phyloP scores from a whole-genome alignment of 148 eudicot genomes.

The Amaranthus palmeri region DNA sequence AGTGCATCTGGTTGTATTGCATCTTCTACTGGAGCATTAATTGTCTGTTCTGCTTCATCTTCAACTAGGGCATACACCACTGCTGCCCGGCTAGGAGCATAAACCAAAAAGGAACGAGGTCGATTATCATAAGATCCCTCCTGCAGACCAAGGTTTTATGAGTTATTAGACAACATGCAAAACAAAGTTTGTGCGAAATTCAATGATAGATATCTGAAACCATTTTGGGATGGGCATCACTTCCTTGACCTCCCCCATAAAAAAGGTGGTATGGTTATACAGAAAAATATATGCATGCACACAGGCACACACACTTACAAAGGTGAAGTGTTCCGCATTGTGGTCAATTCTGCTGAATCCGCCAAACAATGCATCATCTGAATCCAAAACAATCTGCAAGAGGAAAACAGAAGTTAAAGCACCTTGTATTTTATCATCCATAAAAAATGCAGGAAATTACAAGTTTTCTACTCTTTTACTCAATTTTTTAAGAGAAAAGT shows the following conservation, averaged over 20 bases:
- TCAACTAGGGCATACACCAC: slow-evolving; percentile 65
- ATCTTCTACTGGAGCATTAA: not conserved
- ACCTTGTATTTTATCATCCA: not conserved
- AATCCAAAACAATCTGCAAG: slow-evolving; percentile 77
- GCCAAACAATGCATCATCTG: slow-evolving; percentile 72
- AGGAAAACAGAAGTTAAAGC: slow-evolving; percentile 9
- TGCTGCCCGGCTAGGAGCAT: slow-evolving; percentile 81
- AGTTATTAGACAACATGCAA: not conserved
- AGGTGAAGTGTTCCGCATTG: slow-evolving; percentile 62
- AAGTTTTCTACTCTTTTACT: not conserved
- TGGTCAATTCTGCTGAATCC: slow-evolving; percentile 76
- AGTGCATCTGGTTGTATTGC: not conserved
- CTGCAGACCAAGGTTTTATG: slow-evolving; percentile 33
- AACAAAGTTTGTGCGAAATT: not conserved
- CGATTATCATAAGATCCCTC: slow-evolving; percentile 65
- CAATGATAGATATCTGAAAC: too few relatives aligned
- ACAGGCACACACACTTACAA: slow-evolving; percentile 37
- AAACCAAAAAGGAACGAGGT: slow-evolving; percentile 70
- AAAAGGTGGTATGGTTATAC: not conserved
- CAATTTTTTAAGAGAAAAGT: too few relatives aligned
- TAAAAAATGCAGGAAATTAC: too few relatives aligned
- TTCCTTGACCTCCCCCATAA: too few relatives aligned
- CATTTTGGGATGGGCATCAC: too few relatives aligned
- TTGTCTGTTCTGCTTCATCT: slow-evolving; percentile 24
- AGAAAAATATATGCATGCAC: not conserved